phyloP scores from a whole-genome alignment of 2,329 filamentous ascomycete genomes.

The Penicillium sp. region DNA sequence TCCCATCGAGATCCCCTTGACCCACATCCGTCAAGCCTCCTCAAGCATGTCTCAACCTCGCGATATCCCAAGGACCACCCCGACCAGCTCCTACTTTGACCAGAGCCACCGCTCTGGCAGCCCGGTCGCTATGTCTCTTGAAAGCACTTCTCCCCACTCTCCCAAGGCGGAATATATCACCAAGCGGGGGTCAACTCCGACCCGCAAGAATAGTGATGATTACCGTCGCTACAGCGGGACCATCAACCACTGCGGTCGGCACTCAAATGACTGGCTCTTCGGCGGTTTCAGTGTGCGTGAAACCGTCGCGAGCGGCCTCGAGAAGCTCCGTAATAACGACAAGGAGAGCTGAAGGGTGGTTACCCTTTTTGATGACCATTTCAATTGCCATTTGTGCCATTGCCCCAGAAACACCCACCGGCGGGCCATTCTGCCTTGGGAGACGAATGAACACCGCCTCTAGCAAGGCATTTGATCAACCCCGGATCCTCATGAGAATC shows the following conservation, averaged over 20 bases:
- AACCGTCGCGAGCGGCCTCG: slow-evolving; percentile 43
- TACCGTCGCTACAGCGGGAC: slow-evolving; percentile 42
- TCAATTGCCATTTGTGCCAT: neutral
- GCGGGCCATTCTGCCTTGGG: neutral
- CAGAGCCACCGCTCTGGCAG: slow-evolving; percentile 17
- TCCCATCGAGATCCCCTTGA: slow-evolving; percentile 18
- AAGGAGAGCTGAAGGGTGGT: slow-evolving; percentile 25
- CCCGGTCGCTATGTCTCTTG: slow-evolving; percentile 21
- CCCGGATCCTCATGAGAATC: neutral
- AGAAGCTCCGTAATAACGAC: slow-evolving; percentile 31
- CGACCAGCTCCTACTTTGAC: slow-evolving; percentile 13
- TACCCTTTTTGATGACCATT: neutral
- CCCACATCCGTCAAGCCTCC: slow-evolving; percentile 6
- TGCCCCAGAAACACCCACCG: neutral
- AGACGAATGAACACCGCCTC: neutral
- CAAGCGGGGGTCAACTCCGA: slow-evolving; percentile 21
- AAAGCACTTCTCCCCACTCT: slow-evolving; percentile 15
- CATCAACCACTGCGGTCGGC: slow-evolving; percentile 47
- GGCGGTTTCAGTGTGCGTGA: slow-evolving; percentile 49
- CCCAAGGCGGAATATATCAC: slow-evolving; percentile 14
- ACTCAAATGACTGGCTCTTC: slow-evolving; percentile 54
- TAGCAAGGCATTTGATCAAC: neutral
- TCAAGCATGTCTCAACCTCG: slow-evolving; percentile 9
- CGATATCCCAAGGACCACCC: slow-evolving; percentile 18
- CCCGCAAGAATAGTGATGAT: slow-evolving; percentile 31